Base-by-base conservation (phyloP, 2,329 filamentous ascomycete species). In the Verticillium nubilum region DNA sequence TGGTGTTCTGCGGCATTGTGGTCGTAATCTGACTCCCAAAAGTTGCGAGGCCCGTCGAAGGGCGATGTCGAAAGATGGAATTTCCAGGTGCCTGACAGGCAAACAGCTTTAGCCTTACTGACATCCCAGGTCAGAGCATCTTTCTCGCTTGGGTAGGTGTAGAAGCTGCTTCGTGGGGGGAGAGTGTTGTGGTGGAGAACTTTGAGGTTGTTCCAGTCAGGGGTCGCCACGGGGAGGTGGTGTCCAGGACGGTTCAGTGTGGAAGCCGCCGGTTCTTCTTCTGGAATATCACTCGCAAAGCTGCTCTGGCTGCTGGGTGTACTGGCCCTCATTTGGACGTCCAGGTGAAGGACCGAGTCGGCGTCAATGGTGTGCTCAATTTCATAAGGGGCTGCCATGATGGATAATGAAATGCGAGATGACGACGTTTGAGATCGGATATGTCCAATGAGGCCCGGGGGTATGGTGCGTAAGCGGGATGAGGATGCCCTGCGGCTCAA, bases 171-270 rank as follows among this genome's bases (percentile, higher is more conserved):
- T 35, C 84, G 78, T 2, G 82, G 79, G 42, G 80, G 76, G 9
- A 86, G 72, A 0, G 81, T 85, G 64, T 84, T 84, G 62, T 74
- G 78, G 67, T 86, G 84, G 25, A 86, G 72, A 31, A 87, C 73
- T 3, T 74, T 66, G 56, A 86, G 76, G 65, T 87, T 86, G 69
- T 80, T 84, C 84, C 84, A 87, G 68, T 86, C 83, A 0, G 84
- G 84, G 52, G 52, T 53, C 9, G 25, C 7, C 5, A 26, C 52
- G 13, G 52, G 52, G 27, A 53, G 27, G 15, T 53, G 52, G 26
- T 50, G 42, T 9, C 42, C n/a, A 25, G 42, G 42, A 6, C 19
- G 42, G 42, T 19, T 19, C 7, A 50, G 19, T 23, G 19, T 13
- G 17, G 19, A 13, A 25, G 42, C n/a, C 7, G 42, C 19, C 42